A percentile compares a stretch with the other conserved stretches of the same genome.
Conservation (phyloP, 495 filamentous ascomycete genomes). For the Lasiosphaeria miniovina region DNA sequence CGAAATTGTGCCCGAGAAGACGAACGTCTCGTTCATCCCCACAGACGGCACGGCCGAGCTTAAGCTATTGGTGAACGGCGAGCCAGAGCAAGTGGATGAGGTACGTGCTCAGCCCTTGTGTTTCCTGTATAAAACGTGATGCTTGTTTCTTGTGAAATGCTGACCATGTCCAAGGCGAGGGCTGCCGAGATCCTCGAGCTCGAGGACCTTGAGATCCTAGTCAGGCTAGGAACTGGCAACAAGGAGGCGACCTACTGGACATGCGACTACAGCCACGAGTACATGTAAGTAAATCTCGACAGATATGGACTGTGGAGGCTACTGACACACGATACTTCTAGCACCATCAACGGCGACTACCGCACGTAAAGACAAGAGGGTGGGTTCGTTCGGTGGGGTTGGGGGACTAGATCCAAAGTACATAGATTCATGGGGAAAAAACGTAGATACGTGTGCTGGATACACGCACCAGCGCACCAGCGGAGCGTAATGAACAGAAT, state of each 20-base stretch:
- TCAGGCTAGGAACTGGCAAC: constrained; percentile 66
- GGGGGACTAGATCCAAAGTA: background rate
- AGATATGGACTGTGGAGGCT: background rate
- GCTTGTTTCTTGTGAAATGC: background rate
- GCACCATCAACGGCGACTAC: constrained; percentile 91
- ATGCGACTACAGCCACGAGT: constrained; percentile 98
- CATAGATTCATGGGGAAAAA: too few species aligned
- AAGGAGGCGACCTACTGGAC: constrained; percentile 88
- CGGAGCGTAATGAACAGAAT: too few species aligned
- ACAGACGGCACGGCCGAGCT: constrained; percentile 76
- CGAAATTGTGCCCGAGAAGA: constrained; percentile 74
- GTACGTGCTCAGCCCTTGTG: constrained; percentile 12
- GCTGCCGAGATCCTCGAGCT: constrained; percentile 83
- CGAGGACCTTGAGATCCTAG: constrained; percentile 79
- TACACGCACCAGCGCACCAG: background rate
- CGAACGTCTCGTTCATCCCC: constrained; percentile 88
- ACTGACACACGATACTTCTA: constrained; percentile 16
- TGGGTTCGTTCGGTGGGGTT: background rate
- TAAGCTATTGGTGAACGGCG: constrained; percentile 83
- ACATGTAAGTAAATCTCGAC: constrained; percentile 50
- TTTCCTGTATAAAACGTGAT: background rate
- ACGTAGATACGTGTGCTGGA: too few species aligned
- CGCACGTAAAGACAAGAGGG: constrained; percentile 52
- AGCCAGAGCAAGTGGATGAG: constrained; percentile 93
- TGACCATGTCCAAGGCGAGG: constrained; percentile 41